A percentile compares a stretch with the other conserved stretches of the same genome.
These are phyloP conservation scores for Persicaria tinctoria DNA, from an alignment of 148 eudicot genomes.

Conservation along the genomic window DNA sequence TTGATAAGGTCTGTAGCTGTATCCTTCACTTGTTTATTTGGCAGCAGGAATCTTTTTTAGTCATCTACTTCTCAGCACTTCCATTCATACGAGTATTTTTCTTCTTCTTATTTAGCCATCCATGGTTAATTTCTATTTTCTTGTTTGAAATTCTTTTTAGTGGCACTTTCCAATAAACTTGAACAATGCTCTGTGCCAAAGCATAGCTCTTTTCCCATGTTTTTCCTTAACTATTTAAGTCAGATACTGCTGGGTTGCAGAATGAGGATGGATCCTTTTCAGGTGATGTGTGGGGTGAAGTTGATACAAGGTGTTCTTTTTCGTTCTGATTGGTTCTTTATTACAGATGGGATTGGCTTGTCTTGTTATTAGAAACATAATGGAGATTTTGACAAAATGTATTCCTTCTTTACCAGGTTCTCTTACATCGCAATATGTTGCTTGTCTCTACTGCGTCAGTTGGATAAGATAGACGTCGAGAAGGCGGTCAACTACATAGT, in stretches of 20 bases:
- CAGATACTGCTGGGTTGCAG: conserved; percentile 68
- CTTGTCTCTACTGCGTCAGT: conserved; percentile 54
- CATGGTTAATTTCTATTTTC: neutral
- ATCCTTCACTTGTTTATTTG: conserved; percentile 40
- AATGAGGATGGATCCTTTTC: conserved; percentile 94
- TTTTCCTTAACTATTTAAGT: conserved; percentile 35
- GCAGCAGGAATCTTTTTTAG: neutral
- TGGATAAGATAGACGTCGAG: conserved; percentile 79
- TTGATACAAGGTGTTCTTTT: conserved; percentile 62
- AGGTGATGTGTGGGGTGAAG: conserved; percentile 97
- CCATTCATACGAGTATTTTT: neutral
- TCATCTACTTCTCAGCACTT: neutral
- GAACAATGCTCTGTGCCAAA: neutral
- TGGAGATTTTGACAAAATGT: neutral
- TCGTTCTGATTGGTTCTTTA: neutral
- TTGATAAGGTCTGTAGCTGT: conserved; percentile 74
- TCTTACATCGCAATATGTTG: conserved; percentile 84
- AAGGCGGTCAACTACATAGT: conserved; percentile 79
- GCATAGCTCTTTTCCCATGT: neutral
- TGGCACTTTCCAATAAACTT: neutral
- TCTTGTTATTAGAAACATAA: neutral
- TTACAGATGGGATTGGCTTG: neutral
- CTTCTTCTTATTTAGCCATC: neutral
- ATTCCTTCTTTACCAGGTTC: conserved; percentile 39
- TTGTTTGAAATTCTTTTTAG: neutral